Percentiles rank a stretch among this genome's conserved stretches.
phyloP scores from a whole-genome alignment of 2,329 filamentous ascomycete species.

The Penicillium sp. region DNA sequence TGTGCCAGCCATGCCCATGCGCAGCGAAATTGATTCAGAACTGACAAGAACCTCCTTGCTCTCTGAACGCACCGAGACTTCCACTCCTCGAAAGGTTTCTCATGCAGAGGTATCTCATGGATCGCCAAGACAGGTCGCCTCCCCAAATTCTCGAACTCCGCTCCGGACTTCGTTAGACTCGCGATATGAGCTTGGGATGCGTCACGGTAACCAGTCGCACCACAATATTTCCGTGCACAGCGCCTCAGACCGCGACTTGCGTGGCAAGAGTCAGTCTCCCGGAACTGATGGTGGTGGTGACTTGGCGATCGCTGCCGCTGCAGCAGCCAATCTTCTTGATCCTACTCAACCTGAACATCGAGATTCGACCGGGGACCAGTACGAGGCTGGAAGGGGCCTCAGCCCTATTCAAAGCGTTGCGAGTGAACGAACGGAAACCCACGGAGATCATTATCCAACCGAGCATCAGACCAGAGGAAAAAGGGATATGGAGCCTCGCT shows the following conservation, averaged over 20 bases:
- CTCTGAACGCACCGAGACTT: constrained; percentile 70
- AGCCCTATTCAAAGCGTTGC: constrained; percentile 92
- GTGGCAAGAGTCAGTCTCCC: constrained; percentile 32
- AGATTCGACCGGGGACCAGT: constrained; percentile 44
- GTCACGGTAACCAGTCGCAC: constrained; percentile 55
- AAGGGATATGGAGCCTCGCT: constrained; percentile 42
- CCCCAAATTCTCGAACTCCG: constrained; percentile 58
- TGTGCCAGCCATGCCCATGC: constrained; percentile 78
- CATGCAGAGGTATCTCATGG: constrained; percentile 61
- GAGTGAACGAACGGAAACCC: constrained; percentile 69
- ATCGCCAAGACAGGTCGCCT: constrained; percentile 48
- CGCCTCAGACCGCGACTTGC: constrained; percentile 43
- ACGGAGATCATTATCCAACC: constrained; percentile 20
- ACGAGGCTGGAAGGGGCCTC: constrained; percentile 62
- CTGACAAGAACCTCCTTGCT: constrained; percentile 81
- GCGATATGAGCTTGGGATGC: constrained; percentile 57
- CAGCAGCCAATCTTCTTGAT: constrained; percentile 35
- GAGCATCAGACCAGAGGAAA: constrained; percentile 48
- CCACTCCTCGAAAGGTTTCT: constrained; percentile 59
- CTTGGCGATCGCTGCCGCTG: constrained; percentile 38
- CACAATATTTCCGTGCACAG: constrained; percentile 47
- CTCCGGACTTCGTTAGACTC: constrained; percentile 45
- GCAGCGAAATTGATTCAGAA: constrained; percentile 81
- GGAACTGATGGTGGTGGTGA: constrained; percentile 32
- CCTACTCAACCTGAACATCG: constrained; percentile 45